These are phyloP conservation scores for Nepenthes alata DNA, from an alignment of 179 eudicot species.

Conservation along the genomic window DNA sequence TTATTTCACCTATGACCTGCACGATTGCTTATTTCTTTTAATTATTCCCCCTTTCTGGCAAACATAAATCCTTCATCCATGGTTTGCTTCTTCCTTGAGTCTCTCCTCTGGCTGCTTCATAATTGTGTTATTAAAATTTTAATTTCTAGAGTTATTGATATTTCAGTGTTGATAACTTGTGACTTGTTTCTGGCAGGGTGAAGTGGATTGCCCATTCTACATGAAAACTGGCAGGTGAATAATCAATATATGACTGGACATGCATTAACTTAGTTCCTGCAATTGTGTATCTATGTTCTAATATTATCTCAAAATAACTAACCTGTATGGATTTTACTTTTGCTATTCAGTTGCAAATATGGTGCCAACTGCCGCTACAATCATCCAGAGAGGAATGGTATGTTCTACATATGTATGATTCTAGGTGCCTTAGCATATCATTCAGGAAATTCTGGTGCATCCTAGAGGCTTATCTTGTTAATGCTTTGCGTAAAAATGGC, in stretches of 20 bases:
- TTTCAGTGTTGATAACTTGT: conserved; percentile 9
- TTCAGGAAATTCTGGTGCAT: background rate
- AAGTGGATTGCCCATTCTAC: conserved; percentile 87
- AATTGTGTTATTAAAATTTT: too few relatives aligned
- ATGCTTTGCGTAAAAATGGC: background rate
- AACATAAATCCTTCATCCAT: too few relatives aligned
- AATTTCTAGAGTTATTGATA: too few relatives aligned
- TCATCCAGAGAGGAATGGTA: conserved; percentile 85
- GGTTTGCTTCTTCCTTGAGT: too few relatives aligned
- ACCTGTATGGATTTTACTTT: background rate
- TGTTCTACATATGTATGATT: conserved; percentile 4
- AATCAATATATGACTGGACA: background rate
- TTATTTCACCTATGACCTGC: too few relatives aligned
- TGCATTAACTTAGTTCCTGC: background rate
- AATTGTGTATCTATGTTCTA: background rate
- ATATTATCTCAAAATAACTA: background rate
- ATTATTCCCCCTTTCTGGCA: too few relatives aligned
- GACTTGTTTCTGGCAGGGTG: conserved; percentile 52
- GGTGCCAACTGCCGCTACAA: conserved; percentile 86
- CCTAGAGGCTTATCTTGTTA: background rate
- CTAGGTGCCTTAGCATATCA: background rate
- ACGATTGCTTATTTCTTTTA: too few relatives aligned
- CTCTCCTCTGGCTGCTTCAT: too few relatives aligned
- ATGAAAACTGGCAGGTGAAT: conserved; percentile 89
- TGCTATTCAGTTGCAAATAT: conserved; percentile 66